These are phyloP conservation scores for Phalaenopsis equestris DNA, from an alignment of 106 monocot genomes.

Conservation along the genomic window DNA sequence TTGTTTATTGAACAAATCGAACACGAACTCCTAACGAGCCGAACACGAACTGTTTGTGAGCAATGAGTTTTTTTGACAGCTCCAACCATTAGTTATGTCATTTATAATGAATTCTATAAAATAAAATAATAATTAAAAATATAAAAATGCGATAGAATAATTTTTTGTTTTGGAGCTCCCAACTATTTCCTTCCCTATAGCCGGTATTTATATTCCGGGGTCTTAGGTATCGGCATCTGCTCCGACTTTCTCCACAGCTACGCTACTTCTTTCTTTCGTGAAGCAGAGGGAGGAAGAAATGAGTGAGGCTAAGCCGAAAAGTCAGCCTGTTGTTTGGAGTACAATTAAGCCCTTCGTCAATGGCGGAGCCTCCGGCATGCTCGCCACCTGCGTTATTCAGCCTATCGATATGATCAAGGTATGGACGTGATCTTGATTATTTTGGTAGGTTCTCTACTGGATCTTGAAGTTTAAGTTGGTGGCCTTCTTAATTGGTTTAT, in stretches of 20 bases:
- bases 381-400: constrained; percentile 82
- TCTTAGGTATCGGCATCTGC: not conserved
- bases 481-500: not conserved
- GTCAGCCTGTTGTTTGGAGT: constrained; percentile 29
- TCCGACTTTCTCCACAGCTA: not conserved
- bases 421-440: not conserved
- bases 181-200: too few species aligned
- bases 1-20: too few species aligned
- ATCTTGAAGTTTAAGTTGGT: not conserved
- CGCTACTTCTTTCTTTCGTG: not conserved
- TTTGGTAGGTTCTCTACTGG: not conserved
- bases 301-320: constrained; percentile 24
- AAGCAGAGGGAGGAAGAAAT: not conserved
- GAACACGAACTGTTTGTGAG: too few species aligned
- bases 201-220: too few species aligned
- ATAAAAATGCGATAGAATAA: too few species aligned
- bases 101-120: too few species aligned
- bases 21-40: too few species aligned
- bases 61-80: too few species aligned
- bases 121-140: too few species aligned
- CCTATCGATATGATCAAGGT: constrained; percentile 86
- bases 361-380: constrained; percentile 78
- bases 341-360: constrained; percentile 76
- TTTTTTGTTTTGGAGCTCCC: too few species aligned
- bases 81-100: too few species aligned